A percentile compares a stretch with the other conserved stretches of the same genome.
Evolutionary conservation across 805 yeast species (phyloP).

Genomic region (Candida railenensis): DNA sequence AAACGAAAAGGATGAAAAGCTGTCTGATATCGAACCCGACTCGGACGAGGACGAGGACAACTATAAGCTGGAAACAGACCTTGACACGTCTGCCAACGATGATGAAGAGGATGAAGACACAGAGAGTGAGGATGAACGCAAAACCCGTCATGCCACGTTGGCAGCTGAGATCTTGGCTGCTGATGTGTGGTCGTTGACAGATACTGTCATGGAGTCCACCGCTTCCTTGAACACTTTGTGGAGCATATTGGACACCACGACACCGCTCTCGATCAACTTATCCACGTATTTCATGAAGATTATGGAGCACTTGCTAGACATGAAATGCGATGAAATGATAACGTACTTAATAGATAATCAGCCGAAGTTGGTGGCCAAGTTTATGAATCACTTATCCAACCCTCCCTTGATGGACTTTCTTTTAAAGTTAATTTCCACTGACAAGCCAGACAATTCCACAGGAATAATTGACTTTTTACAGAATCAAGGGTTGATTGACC

Average conservation of each 20-base stretch:
- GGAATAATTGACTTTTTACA: conserved; percentile 47
- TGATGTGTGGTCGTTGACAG: conserved; percentile 93
- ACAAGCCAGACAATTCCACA: conserved; percentile 46
- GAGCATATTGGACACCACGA: conserved; percentile 69
- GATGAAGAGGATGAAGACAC: conserved; percentile 28
- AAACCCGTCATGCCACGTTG: conserved; percentile 36
- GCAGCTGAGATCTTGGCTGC: conserved; percentile 89
- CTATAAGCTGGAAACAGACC: conserved; percentile 10
- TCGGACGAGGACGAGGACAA: conserved; percentile 29
- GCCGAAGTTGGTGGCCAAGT: conserved; percentile 38
- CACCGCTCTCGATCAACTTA: conserved; percentile 68
- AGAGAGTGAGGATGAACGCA: conserved; percentile 30
- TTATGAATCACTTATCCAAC: conserved; percentile 42
- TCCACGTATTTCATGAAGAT: conserved; percentile 91
- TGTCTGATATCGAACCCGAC: conserved; percentile 10
- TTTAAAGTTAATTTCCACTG: conserved; percentile 43
- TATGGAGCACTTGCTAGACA: conserved; percentile 60
- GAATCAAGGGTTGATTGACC: conserved; percentile 34
- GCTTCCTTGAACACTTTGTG: conserved; percentile 69
- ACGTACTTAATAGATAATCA: conserved; percentile 44
- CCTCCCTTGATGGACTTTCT: conserved; percentile 49
- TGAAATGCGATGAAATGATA: conserved; percentile 50
- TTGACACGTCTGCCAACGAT: conserved; percentile 16
- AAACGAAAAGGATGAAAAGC: background rate
- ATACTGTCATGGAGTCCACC: conserved; percentile 77